These are phyloP conservation scores for Gryganskiella cystojenkinii DNA, from an alignment of 192 early-diverging fungal species.

Conservation along the genomic window DNA sequence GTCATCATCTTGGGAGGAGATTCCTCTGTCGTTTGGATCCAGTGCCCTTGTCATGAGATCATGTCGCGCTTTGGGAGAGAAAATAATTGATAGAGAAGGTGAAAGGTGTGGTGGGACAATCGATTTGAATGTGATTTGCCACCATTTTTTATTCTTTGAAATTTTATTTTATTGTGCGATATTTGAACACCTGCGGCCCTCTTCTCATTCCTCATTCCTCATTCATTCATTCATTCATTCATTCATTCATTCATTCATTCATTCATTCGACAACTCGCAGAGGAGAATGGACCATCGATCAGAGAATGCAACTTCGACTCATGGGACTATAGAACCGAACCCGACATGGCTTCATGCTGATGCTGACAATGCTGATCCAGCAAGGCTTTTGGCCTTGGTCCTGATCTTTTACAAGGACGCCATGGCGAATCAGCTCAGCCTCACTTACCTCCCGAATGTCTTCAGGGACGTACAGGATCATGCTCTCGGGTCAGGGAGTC, in stretches of 20 bases:
- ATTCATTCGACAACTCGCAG: too few relatives aligned
- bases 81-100: background rate
- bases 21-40: background rate
- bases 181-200: too few relatives aligned
- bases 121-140: background rate
- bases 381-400: constrained; percentile 17
- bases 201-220: too few relatives aligned
- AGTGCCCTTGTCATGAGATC: constrained; percentile 17
- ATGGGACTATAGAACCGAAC: background rate
- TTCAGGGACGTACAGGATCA: background rate
- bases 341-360: background rate
- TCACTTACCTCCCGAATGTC: background rate
- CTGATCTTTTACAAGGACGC: constrained; percentile 32
- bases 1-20: background rate
- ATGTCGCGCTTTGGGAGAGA: background rate
- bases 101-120: background rate
- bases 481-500: background rate
- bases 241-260: too few relatives aligned
- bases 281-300: background rate
- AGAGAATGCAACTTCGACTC: background rate
- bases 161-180: too few relatives aligned
- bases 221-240: too few relatives aligned
- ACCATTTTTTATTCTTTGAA: too few relatives aligned
- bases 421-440: background rate
- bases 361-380: background rate